Base-by-base conservation (phyloP, 176 grass and related monocot species). In the Cenchrus americanus region DNA sequence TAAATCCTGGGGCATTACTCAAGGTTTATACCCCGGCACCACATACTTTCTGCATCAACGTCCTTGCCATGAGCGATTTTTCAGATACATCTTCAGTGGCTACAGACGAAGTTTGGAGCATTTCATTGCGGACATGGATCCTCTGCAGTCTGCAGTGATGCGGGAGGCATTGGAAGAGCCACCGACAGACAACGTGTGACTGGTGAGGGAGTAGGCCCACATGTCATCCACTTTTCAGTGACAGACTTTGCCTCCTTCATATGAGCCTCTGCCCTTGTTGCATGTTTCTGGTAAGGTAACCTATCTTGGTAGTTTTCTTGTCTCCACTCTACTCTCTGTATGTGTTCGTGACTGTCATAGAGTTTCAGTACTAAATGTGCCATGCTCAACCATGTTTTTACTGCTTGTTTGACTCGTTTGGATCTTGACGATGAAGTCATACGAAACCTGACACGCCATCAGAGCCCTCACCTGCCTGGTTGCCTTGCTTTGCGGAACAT, bases 401-500 rank as follows among this genome's bases (percentile, higher is more conserved):
- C 43, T 37, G 60, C 60, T 67, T 32, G 14, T 19, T 87, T 59
- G 18, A 26, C 53, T 78, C 13, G 5, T 17, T 66, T 68, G n/a
- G 19, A 37, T 24, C 30, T 81, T 14, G 40, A 75, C 21, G 24
- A 75, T 19, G 46, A 65, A 53, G 34, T 37, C 60, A 54, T 10
- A 11, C 37, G 71, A 83, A 83, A 73, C 37, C 60, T 75, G 71
- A 67, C 62, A 62, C 23, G 44, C 21, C 44, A 23, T 34, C 53
- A n/a, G 62, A 69, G 14, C 60, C 61, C 70, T 44, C 68, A 69
- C 62, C 71, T 87, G 30, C 62, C 50, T 17, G 41, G 34, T 60
- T 68, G 62, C 17, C 85, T 49, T 75, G 61, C 40, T 82, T 60
- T 87, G 61, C 32, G 42, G 26, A 57, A 69, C 71, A 82, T 76